A percentile compares a stretch with the other conserved stretches of the same genome.
Evolutionary conservation across 2,329 filamentous ascomycete species (phyloP).

Genomic region (Neodidymelliopsis sp.): DNA sequence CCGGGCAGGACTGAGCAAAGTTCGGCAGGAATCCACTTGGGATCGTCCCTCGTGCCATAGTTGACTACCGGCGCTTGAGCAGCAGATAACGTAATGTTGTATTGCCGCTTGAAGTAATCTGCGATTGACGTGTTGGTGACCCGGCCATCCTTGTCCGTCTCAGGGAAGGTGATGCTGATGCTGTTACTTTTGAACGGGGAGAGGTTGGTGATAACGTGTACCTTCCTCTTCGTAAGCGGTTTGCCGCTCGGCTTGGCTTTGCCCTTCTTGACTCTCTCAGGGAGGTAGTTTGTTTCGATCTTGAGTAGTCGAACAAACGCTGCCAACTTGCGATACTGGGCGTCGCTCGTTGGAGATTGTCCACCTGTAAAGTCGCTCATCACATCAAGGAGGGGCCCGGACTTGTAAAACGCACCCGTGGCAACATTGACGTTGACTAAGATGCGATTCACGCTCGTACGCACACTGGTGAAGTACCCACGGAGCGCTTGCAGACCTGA

Average conservation of each 20-base stretch:
- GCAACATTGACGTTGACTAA: slow-evolving; percentile 70
- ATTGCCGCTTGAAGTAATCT: slow-evolving; percentile 28
- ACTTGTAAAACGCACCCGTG: slow-evolving; percentile 64
- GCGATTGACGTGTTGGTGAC: slow-evolving; percentile 22
- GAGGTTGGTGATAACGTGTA: slow-evolving; percentile 51
- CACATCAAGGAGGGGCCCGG: slow-evolving; percentile 49
- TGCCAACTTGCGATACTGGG: slow-evolving; percentile 21
- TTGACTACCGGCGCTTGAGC: slow-evolving; percentile 42
- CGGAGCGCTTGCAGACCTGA: slow-evolving; percentile 64
- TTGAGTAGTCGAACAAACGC: slow-evolving; percentile 50
- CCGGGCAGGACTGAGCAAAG: slow-evolving; percentile 43
- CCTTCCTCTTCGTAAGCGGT: slow-evolving; percentile 32
- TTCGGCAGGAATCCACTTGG: slow-evolving; percentile 46
- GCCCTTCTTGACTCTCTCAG: slow-evolving; percentile 43
- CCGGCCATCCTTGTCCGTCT: slow-evolving; percentile 21
- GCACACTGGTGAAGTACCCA: slow-evolving; percentile 69
- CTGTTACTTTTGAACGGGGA: slow-evolving; percentile 47
- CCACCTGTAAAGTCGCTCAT: slow-evolving; percentile 34
- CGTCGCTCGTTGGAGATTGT: slow-evolving; percentile 1
- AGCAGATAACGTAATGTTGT: slow-evolving; percentile 29
- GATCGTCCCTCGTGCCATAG: slow-evolving; percentile 27
- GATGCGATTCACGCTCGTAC: slow-evolving; percentile 64
- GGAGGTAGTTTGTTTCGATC: slow-evolving; percentile 52
- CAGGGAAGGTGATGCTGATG: slow-evolving; percentile 29
- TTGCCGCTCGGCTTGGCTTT: slow-evolving; percentile 29